Percentiles rank a stretch among this genome's conserved stretches.
Evolutionary conservation across 371 early-diverging fungal species (phyloP).

Genomic region (Furculomyces boomerangus): DNA sequence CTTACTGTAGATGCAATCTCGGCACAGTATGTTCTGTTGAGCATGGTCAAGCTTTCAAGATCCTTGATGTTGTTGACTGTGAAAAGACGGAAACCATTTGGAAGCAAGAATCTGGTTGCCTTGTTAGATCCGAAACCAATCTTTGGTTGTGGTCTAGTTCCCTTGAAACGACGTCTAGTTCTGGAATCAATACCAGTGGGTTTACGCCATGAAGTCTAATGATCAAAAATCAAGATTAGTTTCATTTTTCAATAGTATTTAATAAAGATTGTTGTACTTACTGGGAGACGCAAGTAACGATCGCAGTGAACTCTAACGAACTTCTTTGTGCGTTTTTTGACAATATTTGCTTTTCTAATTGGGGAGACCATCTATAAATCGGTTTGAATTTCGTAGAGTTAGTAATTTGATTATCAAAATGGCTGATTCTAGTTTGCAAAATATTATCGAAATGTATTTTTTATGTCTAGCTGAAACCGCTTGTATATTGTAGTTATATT

Average conservation of each 20-base stretch:
- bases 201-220: slow-evolving; percentile 95
- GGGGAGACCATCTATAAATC: slow-evolving; percentile 69
- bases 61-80: slow-evolving; percentile 88
- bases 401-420: no score
- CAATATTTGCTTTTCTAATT: slow-evolving; percentile 75
- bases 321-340: slow-evolving; percentile 96
- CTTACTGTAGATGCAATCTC: slow-evolving; percentile 98
- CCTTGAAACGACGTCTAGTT: slow-evolving; percentile 97
- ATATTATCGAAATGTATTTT: no score
- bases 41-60: slow-evolving; percentile 93
- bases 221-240: neutral
- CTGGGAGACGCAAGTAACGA: slow-evolving; percentile 89
- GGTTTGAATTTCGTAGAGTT: no score
- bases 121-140: slow-evolving; percentile 98
- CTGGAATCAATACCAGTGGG: slow-evolving; percentile 99
- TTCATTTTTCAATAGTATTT: neutral
- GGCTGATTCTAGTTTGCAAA: no score
- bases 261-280: slow-evolving; percentile 18
- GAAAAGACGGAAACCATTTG: slow-evolving; percentile 98
- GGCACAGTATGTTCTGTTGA: slow-evolving; percentile 98
- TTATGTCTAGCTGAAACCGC: no score
- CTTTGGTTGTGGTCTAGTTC: slow-evolving; percentile 97
- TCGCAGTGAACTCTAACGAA: slow-evolving; percentile 99
- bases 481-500: no score
- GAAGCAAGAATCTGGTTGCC: slow-evolving; percentile 89